These are phyloP conservation scores for Ilex asprella DNA, from an alignment of 257 asterid genomes.

Conservation along the genomic window DNA sequence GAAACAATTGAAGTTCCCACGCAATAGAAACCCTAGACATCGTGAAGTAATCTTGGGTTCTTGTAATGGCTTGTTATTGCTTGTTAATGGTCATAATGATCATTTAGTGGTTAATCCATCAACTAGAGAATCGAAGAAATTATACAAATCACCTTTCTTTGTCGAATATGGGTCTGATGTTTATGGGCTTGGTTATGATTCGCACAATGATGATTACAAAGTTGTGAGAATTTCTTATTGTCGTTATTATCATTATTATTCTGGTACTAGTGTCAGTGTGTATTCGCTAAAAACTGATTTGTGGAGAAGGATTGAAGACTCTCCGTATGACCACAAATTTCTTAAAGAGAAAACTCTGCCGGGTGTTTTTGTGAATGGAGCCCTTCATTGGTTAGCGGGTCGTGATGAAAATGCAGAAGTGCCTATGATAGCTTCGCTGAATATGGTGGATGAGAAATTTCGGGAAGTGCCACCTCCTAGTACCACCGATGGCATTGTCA, in stretches of 20 bases:
- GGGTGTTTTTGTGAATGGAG: slow-evolving; percentile 33
- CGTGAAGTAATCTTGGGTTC: slow-evolving; percentile 25
- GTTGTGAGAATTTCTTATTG: slow-evolving; percentile 36
- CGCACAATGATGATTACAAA: slow-evolving; percentile 37
- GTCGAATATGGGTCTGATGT: slow-evolving; percentile 15
- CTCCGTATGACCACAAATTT: slow-evolving; percentile 19
- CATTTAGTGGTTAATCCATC: slow-evolving; percentile 47
- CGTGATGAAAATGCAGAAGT: slow-evolving; percentile 4
- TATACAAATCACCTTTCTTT: slow-evolving; percentile 18
- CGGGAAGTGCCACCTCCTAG: slow-evolving; percentile 32
- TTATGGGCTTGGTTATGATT: slow-evolving; percentile 43
- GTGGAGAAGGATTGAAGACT: slow-evolving; percentile 37
- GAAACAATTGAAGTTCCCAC: neutral
- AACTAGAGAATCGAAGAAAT: slow-evolving; percentile 19
- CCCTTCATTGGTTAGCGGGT: slow-evolving; percentile 34
- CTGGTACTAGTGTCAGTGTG: slow-evolving; percentile 21
- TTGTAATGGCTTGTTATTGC: slow-evolving; percentile 37
- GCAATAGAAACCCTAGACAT: neutral
- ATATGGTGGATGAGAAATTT: slow-evolving; percentile 29
- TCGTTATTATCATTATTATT: slow-evolving; percentile 9
- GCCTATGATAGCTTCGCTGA: slow-evolving; percentile 28
- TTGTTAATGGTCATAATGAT: slow-evolving; percentile 22
- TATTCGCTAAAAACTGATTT: slow-evolving; percentile 42
- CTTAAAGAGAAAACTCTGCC: slow-evolving; percentile 11
- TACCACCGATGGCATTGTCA: slow-evolving; percentile 18